Conservation (phyloP, 768 basidiomycete genomes). For the Suillus discolor region DNA sequence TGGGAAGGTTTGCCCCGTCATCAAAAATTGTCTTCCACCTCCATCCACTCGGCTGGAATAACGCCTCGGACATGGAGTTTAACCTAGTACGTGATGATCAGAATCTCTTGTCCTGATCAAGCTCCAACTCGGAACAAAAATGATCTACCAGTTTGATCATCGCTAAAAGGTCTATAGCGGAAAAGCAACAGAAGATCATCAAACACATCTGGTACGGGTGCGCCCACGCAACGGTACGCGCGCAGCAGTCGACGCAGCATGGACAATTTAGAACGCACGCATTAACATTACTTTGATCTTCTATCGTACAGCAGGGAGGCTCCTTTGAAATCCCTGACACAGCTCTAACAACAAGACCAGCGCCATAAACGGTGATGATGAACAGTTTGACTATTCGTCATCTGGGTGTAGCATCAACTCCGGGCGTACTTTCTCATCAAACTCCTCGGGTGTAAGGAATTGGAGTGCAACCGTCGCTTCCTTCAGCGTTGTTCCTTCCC, state of each 20-base stretch:
- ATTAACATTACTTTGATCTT: background rate
- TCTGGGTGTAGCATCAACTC: constrained; percentile 88
- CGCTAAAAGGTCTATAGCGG: no score
- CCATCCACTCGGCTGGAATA: background rate
- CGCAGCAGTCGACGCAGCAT: background rate
- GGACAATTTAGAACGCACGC: background rate
- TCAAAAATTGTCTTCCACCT: background rate
- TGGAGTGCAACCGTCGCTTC: constrained; percentile 90
- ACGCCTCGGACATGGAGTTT: no score
- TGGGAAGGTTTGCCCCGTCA: background rate
- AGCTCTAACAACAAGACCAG: background rate
- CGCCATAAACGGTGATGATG: no score
- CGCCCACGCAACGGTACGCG: background rate
- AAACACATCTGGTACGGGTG: background rate
- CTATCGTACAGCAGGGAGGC: background rate
- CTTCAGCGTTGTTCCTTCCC: constrained; percentile 95
- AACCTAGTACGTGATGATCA: background rate
- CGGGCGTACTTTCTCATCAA: constrained; percentile 91
- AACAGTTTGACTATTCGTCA: constrained; percentile 33
- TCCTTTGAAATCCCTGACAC: background rate
- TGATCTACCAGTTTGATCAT: background rate
- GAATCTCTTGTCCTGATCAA: background rate
- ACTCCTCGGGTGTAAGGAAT: constrained; percentile 86
- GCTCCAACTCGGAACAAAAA: background rate
- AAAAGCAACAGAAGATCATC: background rate